A percentile compares a stretch with the other conserved stretches of the same genome.
These are phyloP conservation scores for Loxodes magnus DNA, from an alignment of 73 alveolate genomes.

Conservation along the genomic window DNA sequence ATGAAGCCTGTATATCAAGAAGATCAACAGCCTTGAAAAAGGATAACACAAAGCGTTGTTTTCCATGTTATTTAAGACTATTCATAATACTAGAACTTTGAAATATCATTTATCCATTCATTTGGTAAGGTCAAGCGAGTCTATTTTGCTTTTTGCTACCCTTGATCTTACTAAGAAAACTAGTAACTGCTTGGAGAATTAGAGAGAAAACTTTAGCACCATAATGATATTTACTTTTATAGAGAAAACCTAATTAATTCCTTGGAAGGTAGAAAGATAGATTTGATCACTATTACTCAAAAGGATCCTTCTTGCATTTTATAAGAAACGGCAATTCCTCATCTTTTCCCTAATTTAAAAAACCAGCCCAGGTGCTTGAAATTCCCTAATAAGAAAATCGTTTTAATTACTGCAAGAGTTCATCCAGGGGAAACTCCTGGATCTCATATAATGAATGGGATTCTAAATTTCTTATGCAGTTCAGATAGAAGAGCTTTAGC, in stretches of 20 bases:
- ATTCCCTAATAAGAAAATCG: slow-evolving; percentile 20
- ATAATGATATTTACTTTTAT: slow-evolving; percentile 22
- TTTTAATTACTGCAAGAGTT: slow-evolving; percentile 26
- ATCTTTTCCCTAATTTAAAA: slow-evolving; percentile 29
- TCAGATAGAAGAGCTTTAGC: slow-evolving; percentile 18
- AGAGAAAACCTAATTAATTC: slow-evolving; percentile 33
- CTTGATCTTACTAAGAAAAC: slow-evolving; percentile 37
- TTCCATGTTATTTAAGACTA: background rate
- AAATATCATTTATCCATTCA: slow-evolving; percentile 23
- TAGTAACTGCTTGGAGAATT: slow-evolving; percentile 10
- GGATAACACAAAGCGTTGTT: slow-evolving; percentile 7
- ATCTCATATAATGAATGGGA: slow-evolving; percentile 13
- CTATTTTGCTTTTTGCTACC: slow-evolving; percentile 57
- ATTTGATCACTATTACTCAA: slow-evolving; percentile 38
- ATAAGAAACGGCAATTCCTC: slow-evolving; percentile 27
- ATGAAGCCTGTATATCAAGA: background rate
- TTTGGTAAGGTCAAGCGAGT: slow-evolving; percentile 16
- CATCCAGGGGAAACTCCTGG: slow-evolving; percentile 31
- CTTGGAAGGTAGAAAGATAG: slow-evolving; percentile 36
- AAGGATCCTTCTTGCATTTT: slow-evolving; percentile 25
- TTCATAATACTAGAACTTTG: slow-evolving; percentile 17
- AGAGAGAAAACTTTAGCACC: slow-evolving; percentile 4
- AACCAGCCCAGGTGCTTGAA: background rate
- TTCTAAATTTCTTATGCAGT: slow-evolving; percentile 9
- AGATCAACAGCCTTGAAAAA: slow-evolving; percentile 13